Percentiles rank a stretch among this genome's conserved stretches.
Evolutionary conservation across 108 stramenopile genomes (phyloP).

Genomic region (Chaetoceros tenuissimus): DNA sequence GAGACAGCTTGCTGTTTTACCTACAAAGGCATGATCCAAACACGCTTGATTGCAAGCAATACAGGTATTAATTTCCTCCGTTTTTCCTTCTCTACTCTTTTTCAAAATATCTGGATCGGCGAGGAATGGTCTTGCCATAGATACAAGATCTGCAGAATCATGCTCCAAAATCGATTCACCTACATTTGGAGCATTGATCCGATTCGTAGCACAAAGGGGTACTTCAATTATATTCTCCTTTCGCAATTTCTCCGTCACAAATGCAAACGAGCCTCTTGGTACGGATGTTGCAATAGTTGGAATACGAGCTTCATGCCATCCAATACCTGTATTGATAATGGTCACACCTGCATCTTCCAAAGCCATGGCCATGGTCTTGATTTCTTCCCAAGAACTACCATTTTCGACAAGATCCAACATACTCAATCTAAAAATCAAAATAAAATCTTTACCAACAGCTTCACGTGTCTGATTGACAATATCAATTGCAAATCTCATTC

Average conservation of each 20-base stretch:
- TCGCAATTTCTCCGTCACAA: constrained; percentile 79
- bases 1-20: constrained; percentile 90
- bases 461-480: constrained; percentile 77
- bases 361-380: constrained; percentile 64
- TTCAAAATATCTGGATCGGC: constrained; percentile 91
- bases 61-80: constrained; percentile 93
- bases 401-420: constrained; percentile 93
- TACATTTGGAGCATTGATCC: constrained; percentile 90
- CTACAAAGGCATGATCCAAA: constrained; percentile 96
- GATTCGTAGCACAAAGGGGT: constrained; percentile 93
- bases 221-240: constrained; percentile 65
- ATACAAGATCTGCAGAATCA: constrained; percentile 84
- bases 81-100: constrained; percentile 74
- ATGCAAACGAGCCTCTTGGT: constrained; percentile 91
- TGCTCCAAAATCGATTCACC: constrained; percentile 70
- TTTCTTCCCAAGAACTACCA: constrained; percentile 93
- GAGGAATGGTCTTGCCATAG: constrained; percentile 95
- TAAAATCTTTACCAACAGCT: constrained; percentile 85
- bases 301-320: constrained; percentile 98
- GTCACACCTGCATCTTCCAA: constrained; percentile 88
- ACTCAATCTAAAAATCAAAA: constrained; percentile 93
- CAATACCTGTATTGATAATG: constrained; percentile 98
- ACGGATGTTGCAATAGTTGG: constrained; percentile 97
- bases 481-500: constrained; percentile 84
- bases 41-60: constrained; percentile 99